A percentile compares a stretch with the other conserved stretches of the same genome.
These are phyloP conservation scores for Quercus suber DNA, from an alignment of 306 rosid genomes.

Conservation along the genomic window DNA sequence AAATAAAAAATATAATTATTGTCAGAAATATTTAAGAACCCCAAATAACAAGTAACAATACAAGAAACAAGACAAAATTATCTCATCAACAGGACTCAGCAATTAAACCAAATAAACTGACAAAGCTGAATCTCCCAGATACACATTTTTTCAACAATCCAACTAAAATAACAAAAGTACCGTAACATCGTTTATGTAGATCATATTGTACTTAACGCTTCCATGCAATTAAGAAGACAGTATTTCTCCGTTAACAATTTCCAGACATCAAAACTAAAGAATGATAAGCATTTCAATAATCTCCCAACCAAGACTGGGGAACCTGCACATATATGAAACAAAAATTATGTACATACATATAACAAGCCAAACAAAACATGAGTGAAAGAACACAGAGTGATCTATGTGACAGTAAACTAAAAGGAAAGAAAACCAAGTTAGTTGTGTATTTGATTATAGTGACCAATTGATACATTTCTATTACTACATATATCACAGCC, in stretches of 20 bases:
- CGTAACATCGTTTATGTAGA: slow-evolving; percentile 9
- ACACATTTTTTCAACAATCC: slow-evolving; percentile 16
- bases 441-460: neutral
- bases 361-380: neutral
- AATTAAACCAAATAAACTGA: neutral
- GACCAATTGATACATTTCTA: neutral
- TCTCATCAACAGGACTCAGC: neutral
- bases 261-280: slow-evolving; percentile 26
- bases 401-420: neutral
- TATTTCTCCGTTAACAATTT: slow-evolving; percentile 27
- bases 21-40: too few species aligned
- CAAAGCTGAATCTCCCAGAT: neutral
- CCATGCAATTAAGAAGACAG: slow-evolving; percentile 34
- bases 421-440: neutral
- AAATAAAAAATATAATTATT: too few species aligned
- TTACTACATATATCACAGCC: neutral
- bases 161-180: slow-evolving; percentile 18
- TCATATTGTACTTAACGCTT: slow-evolving; percentile 39
- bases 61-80: slow-evolving; percentile 6
- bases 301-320: slow-evolving; percentile 24
- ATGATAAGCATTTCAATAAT: slow-evolving; percentile 14
- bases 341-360: slow-evolving; percentile 7
- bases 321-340: slow-evolving; percentile 22
- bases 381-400: neutral
- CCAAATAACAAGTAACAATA: too few species aligned